phyloP scores from a whole-genome alignment of 2,329 filamentous ascomycete species.

The Fusarium subglutinans region DNA sequence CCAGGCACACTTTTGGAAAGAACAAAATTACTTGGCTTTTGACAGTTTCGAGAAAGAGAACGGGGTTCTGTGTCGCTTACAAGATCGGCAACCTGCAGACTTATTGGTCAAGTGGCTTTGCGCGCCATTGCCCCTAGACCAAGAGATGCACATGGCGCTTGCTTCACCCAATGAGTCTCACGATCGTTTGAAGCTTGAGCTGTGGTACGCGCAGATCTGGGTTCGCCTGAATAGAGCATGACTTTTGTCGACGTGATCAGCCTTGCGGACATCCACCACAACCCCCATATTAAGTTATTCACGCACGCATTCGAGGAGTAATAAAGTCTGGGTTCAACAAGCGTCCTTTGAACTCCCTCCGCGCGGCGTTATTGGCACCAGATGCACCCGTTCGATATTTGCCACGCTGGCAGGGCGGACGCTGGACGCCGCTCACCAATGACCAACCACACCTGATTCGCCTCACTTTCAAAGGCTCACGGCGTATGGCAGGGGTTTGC shows the following conservation, averaged over 20 bases:
- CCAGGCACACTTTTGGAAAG: background rate
- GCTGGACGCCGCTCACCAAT: constrained; percentile 39
- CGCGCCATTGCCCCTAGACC: constrained; percentile 20
- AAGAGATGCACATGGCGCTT: constrained; percentile 35
- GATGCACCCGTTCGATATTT: constrained; percentile 38
- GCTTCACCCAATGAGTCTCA: constrained; percentile 25
- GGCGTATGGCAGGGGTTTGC: constrained; percentile 40
- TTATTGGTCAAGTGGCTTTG: constrained; percentile 9
- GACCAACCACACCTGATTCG: constrained; percentile 40
- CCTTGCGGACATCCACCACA: constrained; percentile 10
- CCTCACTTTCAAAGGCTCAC: constrained; percentile 42
- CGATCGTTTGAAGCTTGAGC: constrained; percentile 19
- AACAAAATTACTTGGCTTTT: constrained; percentile 1
- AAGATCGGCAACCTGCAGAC: constrained; percentile 32
- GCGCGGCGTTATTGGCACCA: constrained; percentile 25
- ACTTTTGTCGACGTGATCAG: constrained; percentile 8
- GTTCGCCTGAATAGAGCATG: constrained; percentile 16
- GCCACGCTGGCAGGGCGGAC: constrained; percentile 45
- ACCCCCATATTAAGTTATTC: constrained; percentile 7
- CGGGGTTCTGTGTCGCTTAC: constrained; percentile 9
- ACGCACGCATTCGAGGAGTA: constrained; percentile 9
- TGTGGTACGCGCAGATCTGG: constrained; percentile 35
- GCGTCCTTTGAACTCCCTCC: background rate
- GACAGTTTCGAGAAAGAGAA: constrained; percentile 11
- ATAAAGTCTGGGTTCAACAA: constrained; percentile 8